Base-by-base conservation (phyloP, 1,284 basidiomycete species). In the Irpex sp. region DNA sequence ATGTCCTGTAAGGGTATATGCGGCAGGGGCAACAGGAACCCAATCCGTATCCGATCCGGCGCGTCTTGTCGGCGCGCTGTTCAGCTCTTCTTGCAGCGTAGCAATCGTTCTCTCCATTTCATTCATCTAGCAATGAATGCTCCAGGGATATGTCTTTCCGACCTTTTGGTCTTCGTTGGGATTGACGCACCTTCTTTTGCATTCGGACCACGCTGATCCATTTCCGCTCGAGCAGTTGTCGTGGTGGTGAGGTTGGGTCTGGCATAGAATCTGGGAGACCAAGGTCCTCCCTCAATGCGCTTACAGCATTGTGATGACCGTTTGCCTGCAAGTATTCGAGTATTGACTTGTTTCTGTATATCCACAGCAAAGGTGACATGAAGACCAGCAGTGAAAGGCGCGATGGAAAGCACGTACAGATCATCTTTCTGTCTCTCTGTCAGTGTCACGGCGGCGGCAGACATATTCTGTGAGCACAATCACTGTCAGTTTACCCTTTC, bases 161-260 rank as follows among this genome's bases (percentile, higher is more conserved):
- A 50, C 1, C 11, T 19, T 15, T 50, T 64, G 61, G 21, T 26
- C 21, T 26, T 51, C 58, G 21, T 68, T 59, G 53, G 26, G 21
- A 36, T 26, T 56, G 60, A 68, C 79, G 66, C 66, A 91, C 93
- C 88, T 96, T 96, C 81, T 95, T 94, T 80, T 97, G 95, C 70
- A 97, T 75, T 65, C 94, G 83, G 65, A 97, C 95, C 21, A 96
- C 93, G 71, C 90, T 92, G 31, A 93, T 95, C 94, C 94, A 97
- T 75, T 97, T 97, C 86, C 95, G 96, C 79, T 94, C 94, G 64
- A 97, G 77, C 63, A 97, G 78, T 0, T 93, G 94, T 1, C 88
- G 86, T 72, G 88, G 92, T 71, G 92, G 92, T 57, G 90, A 87
- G 71, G 91, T 93, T 15, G 93, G 86, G 79, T 95, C 92, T 17